Percentiles rank a stretch among this genome's conserved stretches.
Conservation (phyloP, 306 rosid genomes). For the Boehmeria nivea region DNA sequence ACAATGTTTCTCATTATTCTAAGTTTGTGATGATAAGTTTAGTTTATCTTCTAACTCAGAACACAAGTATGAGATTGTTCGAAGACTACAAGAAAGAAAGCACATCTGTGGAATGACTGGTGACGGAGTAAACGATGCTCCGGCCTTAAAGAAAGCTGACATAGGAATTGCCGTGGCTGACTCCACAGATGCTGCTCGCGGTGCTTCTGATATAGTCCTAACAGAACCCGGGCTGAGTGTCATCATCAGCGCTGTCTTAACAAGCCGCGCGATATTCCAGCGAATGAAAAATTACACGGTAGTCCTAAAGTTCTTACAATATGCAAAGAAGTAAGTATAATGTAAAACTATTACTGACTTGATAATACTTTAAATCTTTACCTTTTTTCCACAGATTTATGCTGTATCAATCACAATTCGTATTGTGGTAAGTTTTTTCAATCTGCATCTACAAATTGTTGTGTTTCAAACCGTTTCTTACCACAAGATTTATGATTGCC, state of each 20-base stretch:
- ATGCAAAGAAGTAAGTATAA: too few relatives aligned
- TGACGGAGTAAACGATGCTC: conserved; percentile 96
- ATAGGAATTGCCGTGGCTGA: conserved; percentile 97
- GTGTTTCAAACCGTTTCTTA: too few relatives aligned
- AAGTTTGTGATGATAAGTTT: too few relatives aligned
- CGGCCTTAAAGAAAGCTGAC: conserved; percentile 76
- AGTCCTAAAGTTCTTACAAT: too few relatives aligned
- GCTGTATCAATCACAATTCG: conserved; percentile 91
- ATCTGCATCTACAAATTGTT: too few relatives aligned
- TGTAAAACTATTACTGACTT: too few relatives aligned
- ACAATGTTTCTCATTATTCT: too few relatives aligned
- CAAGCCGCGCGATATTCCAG: conserved; percentile 88
- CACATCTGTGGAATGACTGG: conserved; percentile 96
- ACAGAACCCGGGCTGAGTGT: conserved; percentile 93
- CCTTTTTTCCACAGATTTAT: conserved; percentile 27
- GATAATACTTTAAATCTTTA: too few relatives aligned
- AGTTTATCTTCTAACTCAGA: conserved; percentile 19
- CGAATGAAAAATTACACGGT: conserved; percentile 88
- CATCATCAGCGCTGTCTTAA: conserved; percentile 75
- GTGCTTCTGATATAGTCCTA: conserved; percentile 85
- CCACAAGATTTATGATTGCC: too few relatives aligned
- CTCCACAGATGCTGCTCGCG: conserved; percentile 85
- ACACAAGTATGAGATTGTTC: conserved; percentile 90
- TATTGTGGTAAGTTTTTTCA: conserved; percentile 32
- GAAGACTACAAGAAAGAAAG: conserved; percentile 68